These are phyloP conservation scores for Lizonia empirigonia DNA, from an alignment of 2,329 filamentous ascomycete genomes.

Conservation along the genomic window DNA sequence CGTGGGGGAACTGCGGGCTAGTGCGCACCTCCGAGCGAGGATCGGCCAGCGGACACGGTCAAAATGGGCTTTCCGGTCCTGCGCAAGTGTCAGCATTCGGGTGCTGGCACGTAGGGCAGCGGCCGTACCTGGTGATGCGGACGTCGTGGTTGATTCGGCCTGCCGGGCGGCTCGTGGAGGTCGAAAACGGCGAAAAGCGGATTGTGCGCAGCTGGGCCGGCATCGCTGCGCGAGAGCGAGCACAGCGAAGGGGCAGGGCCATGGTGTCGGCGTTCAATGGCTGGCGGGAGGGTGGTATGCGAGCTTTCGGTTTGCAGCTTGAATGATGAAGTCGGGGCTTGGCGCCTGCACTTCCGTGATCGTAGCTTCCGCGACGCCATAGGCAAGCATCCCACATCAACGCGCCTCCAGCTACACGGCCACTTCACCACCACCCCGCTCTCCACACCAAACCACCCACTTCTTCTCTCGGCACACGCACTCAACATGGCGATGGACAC, in stretches of 20 bases:
- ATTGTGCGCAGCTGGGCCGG: conserved; percentile 37
- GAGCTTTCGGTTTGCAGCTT: conserved; percentile 36
- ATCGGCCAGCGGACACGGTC: conserved; percentile 85
- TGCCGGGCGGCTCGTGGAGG: conserved; percentile 34
- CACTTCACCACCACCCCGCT: conserved; percentile 5
- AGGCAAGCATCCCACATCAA: conserved; percentile 24
- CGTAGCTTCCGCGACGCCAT: conserved; percentile 29
- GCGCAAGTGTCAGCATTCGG: conserved; percentile 16
- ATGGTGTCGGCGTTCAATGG: conserved; percentile 49
- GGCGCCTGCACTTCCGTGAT: conserved; percentile 26
- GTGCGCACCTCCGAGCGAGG: conserved; percentile 78
- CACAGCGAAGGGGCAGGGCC: conserved; percentile 49
- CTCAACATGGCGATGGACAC: conserved; percentile 69
- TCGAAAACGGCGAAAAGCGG: conserved; percentile 38
- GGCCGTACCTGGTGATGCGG: conserved; percentile 69
- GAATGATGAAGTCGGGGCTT: conserved; percentile 28
- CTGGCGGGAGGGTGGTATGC: conserved; percentile 34
- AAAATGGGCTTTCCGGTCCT: conserved; percentile 94
- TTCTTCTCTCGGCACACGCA: conserved; percentile 1
- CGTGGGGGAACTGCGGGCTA: conserved; percentile 11
- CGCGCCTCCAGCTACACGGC: conserved; percentile 14
- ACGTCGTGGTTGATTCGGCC: conserved; percentile 70
- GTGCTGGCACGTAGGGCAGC: background rate
- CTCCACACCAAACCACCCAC: conserved; percentile 10
- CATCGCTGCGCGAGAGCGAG: conserved; percentile 47